Evolutionary conservation across 371 early-diverging fungal genomes (phyloP).

Genomic region (Lichtheimia hyalospora): DNA sequence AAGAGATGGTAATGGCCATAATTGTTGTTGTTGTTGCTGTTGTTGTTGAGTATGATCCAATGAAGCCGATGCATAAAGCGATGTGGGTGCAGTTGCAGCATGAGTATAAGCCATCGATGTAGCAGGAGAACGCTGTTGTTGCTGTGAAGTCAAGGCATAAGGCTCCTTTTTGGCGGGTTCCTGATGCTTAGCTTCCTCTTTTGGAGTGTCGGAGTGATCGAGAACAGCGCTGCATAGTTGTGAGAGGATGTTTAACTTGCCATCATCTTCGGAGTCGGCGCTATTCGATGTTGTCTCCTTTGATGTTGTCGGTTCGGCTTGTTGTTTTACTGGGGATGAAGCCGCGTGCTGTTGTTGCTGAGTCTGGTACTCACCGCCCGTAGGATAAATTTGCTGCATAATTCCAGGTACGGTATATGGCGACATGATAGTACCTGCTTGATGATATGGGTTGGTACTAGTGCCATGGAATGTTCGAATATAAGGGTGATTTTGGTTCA

Average conservation of each 20-base stretch:
- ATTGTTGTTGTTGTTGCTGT: constrained; percentile 8
- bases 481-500: not conserved
- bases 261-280: constrained; percentile 45
- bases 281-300: constrained; percentile 12
- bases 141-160: not conserved
- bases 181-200: constrained; percentile 4
- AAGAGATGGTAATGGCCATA: constrained; percentile 14
- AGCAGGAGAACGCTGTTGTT: not conserved
- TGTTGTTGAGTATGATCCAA: constrained; percentile 13
- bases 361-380: not conserved
- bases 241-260: constrained; percentile 48
- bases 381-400: constrained; percentile 13
- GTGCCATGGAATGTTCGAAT: constrained; percentile 2
- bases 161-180: not conserved
- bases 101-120: not conserved
- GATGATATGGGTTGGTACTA: not conserved
- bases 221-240: constrained; percentile 51
- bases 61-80: not conserved
- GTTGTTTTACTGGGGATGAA: not conserved
- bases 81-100: not conserved
- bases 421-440: constrained; percentile 3
- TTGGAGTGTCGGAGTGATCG: constrained; percentile 28
- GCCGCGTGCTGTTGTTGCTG: constrained; percentile 6
- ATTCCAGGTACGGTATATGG: constrained; percentile 16
- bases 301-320: constrained; percentile 5